These are phyloP conservation scores for maize (Zea mays) DNA, from an alignment of 176 grass and related monocot species.

Conservation along the genomic window Zm-B73-REFERENCE-NAM-5.0 NC_050100.1:30453501-30454000, in stretches of 20 bases:
- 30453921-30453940: background rate
- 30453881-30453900: background rate
- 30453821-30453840: background rate
- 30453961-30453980: conserved; percentile 12
- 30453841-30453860: background rate
- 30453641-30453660: no score
- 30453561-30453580: no score
- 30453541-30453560: no score
- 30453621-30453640: no score
- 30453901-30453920: conserved; percentile 21
- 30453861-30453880: background rate
- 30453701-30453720: background rate
- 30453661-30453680: no score
- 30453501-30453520: no score
- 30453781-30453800: background rate
- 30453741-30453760: background rate
- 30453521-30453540: no score
- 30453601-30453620: no score
- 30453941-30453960: background rate
- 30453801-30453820: background rate
- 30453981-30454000: background rate
- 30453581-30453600: no score
- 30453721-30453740: background rate
- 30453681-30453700: no score
- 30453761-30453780: background rate